These are phyloP conservation scores for Gloeopeniophorella convolvens DNA, from an alignment of 768 basidiomycete species.

Conservation along the genomic window DNA sequence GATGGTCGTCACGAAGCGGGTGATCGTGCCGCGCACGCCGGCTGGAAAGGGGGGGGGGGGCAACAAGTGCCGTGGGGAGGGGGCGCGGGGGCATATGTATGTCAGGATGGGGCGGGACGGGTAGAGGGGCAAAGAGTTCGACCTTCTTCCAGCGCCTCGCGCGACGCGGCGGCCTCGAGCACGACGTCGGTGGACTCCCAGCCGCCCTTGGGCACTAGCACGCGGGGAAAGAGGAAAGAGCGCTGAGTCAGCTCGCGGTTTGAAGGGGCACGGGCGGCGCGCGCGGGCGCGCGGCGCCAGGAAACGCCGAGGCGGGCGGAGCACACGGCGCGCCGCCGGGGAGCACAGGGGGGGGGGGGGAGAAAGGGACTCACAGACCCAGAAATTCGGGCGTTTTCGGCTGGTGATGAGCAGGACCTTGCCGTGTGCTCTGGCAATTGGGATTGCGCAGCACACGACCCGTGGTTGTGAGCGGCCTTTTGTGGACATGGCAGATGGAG, in stretches of 20 bases:
- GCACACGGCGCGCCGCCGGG: no score
- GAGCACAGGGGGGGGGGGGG: constrained; percentile 12
- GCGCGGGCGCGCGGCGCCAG: no score
- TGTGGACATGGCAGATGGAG: constrained; percentile 28
- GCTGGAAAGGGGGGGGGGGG: constrained; percentile 41
- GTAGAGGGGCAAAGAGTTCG: constrained; percentile 75
- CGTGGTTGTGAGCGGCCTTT: constrained; percentile 79
- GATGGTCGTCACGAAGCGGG: constrained; percentile 79
- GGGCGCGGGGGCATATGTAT: constrained; percentile 37
- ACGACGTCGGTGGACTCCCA: constrained; percentile 78
- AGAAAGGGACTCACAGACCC: constrained; percentile 73
- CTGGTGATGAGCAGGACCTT: constrained; percentile 82
- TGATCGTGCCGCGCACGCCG: constrained; percentile 82
- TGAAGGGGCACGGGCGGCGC: constrained; percentile 4
- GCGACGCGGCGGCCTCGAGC: constrained; percentile 81
- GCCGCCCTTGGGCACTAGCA: constrained; percentile 90
- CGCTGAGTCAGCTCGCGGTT: constrained; percentile 13
- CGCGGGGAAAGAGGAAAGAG: not conserved
- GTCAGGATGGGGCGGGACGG: constrained; percentile 70
- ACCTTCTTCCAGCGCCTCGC: constrained; percentile 97
- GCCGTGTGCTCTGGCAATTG: constrained; percentile 64
- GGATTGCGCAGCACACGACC: constrained; percentile 88
- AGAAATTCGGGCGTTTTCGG: constrained; percentile 69
- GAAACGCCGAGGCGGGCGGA: not conserved
- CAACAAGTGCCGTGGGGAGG: constrained; percentile 26